A percentile compares a stretch with the other conserved stretches of the same genome.
Evolutionary conservation across 176 grass and related monocot genomes (phyloP).

Genomic region (Eleusine coracana): DNA sequence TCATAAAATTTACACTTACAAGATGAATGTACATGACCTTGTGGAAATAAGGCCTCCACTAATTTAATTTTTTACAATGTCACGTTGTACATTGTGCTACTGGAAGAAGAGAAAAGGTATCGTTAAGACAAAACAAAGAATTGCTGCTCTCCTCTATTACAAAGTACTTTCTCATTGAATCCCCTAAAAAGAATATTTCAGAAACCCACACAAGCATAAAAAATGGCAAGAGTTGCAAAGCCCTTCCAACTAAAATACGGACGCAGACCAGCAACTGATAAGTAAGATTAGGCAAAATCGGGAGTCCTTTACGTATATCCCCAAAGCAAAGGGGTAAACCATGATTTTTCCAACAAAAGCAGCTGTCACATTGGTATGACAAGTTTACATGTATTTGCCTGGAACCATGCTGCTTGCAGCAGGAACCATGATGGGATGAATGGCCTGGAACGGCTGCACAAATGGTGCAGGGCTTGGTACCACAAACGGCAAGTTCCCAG

Average conservation of each 20-base stretch:
- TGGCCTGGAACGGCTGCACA: constrained; percentile 53
- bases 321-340: constrained; percentile 32
- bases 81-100: constrained; percentile 41
- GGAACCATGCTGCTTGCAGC: constrained; percentile 47
- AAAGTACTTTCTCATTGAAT: constrained; percentile 28
- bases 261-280: constrained; percentile 63
- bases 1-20: constrained; percentile 24
- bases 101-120: constrained; percentile 41
- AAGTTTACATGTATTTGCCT: constrained; percentile 61
- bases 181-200: constrained; percentile 32
- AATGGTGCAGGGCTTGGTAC: constrained; percentile 49
- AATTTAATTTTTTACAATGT: constrained; percentile 50
- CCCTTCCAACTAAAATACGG: constrained; percentile 68
- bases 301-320: constrained; percentile 51
- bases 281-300: constrained; percentile 53
- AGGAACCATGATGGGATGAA: constrained; percentile 61
- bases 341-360: constrained; percentile 51
- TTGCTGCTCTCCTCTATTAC: constrained; percentile 47
- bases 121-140: constrained; percentile 34
- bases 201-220: constrained; percentile 35
- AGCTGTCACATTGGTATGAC: constrained; percentile 35
- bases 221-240: constrained; percentile 53
- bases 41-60: constrained; percentile 37
- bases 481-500: constrained; percentile 57
- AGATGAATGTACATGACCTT: constrained; percentile 26